These are phyloP conservation scores for Tilletiaria anomala DNA, from an alignment of 1,284 basidiomycete species.

Conservation along the genomic window DNA sequence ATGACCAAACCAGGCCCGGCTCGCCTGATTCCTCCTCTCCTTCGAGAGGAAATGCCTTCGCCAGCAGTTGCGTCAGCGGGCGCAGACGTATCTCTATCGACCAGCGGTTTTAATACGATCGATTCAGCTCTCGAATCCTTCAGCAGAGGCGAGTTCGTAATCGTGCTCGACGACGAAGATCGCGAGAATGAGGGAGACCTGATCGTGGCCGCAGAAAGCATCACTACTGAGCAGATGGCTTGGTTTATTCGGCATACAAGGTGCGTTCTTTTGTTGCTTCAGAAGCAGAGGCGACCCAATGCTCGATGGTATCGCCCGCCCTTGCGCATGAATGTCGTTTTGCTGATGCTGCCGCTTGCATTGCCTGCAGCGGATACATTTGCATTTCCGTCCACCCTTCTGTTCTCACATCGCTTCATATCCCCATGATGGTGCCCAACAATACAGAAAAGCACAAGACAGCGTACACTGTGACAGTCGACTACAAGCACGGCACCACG, in stretches of 20 bases:
- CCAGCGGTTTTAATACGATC: too few relatives aligned
- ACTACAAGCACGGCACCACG: conserved; percentile 80
- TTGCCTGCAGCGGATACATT: conserved; percentile 85
- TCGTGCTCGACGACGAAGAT: conserved; percentile 37
- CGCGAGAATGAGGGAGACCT: conserved; percentile 39
- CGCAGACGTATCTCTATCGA: too few relatives aligned
- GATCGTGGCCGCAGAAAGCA: conserved; percentile 26
- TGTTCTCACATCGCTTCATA: conserved; percentile 62
- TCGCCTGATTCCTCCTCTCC: too few relatives aligned
- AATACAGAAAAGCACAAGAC: conserved; percentile 86
- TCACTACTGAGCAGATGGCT: conserved; percentile 92
- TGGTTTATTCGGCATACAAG: conserved; percentile 94
- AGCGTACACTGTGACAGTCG: conserved; percentile 91
- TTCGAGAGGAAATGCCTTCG: too few relatives aligned
- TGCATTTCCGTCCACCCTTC: conserved; percentile 70
- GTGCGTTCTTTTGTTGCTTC: neutral
- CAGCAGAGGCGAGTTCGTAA: conserved; percentile 26
- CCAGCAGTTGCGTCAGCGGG: too few relatives aligned
- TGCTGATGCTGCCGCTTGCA: too few relatives aligned
- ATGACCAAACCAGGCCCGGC: too few relatives aligned
- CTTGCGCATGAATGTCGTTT: too few relatives aligned
- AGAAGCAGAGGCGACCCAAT: neutral
- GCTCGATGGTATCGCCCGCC: neutral
- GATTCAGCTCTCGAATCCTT: conserved; percentile 8
- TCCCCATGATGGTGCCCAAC: conserved; percentile 83